Conservation (phyloP, 2,329 filamentous ascomycete species). For the Gyromitra esculenta region DNA sequence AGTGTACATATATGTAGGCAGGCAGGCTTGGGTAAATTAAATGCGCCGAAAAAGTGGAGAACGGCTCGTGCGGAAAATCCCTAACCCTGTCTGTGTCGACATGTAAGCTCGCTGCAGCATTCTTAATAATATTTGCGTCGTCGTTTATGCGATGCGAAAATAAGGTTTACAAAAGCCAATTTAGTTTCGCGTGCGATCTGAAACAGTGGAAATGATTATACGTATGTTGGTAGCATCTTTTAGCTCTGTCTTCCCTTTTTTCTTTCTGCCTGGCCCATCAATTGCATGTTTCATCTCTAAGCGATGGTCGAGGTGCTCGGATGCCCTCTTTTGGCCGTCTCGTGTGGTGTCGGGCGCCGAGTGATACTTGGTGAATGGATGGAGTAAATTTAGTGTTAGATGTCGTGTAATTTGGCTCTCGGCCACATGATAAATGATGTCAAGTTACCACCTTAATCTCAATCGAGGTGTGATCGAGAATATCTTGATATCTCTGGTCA, state of each 20-base stretch:
- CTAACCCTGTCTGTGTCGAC: background rate
- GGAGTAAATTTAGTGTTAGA: conserved; percentile 9
- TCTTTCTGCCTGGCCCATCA: background rate
- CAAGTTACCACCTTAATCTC: background rate
- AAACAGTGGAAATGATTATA: background rate
- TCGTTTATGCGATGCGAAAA: conserved; percentile 18
- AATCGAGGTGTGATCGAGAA: conserved; percentile 9
- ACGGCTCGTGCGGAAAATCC: background rate
- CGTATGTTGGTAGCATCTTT: background rate
- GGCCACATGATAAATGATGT: conserved; percentile 15
- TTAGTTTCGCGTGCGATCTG: background rate
- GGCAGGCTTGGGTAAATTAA: background rate
- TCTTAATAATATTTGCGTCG: background rate
- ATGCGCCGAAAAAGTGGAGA: background rate
- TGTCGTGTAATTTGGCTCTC: background rate
- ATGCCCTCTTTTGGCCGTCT: background rate
- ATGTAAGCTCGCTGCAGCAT: background rate
- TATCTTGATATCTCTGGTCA: background rate
- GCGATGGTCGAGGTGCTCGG: background rate
- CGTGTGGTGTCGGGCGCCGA: background rate
- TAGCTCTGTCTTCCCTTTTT: too few relatives aligned
- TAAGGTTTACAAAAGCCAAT: conserved; percentile 18
- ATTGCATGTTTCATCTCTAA: background rate
- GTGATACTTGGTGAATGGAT: conserved; percentile 22
- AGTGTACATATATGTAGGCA: too few relatives aligned